Base-by-base conservation (phyloP, 352 stramenopile genomes). In the Phytopythium boreale region DNA sequence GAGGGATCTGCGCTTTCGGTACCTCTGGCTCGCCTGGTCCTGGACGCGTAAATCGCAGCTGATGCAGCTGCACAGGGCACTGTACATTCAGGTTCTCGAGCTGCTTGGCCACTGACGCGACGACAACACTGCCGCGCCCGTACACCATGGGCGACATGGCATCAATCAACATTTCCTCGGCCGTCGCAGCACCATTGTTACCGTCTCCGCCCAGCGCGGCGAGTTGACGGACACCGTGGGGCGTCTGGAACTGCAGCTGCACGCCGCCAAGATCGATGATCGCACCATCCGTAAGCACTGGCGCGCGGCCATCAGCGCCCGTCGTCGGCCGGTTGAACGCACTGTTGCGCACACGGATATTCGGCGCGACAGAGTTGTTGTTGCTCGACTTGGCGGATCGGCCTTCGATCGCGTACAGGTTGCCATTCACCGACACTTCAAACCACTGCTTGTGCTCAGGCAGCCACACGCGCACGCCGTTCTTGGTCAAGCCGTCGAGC, bases 211-310 rank as follows among this genome's bases (percentile, higher is more conserved):
- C 46, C 24, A 53, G 8, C 15, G 43, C 27, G 2, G 41, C 34
- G 6, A 67, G 66, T 20, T 65, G 52, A 15, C 53, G 5, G 2
- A 70, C 67, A 7, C 64, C 63, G 41, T 80, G 72, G 2, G 49
- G 72, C 1, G 77, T 85, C 51, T 90, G 81, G 56, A 92, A 93
- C 63, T 92, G 82, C 19, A 93, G 68, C 61, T 92, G 82, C 34
- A 93, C 82, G 11, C 85, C 85, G 19, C 85, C 85, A 29, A 93
- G 57, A 44, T 93, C 85, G 56, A 93, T 90, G 43, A 93, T 83
- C 9, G 81, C 77, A 22, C 85, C 85, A 49, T 93, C 74, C 0
- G 78, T 86, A 7, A 93, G 67, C 29, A 93, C 70, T 4, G 82
- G 74, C 15, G 71, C 56, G 19, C 81, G 50, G 14, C 67, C 67